Conservation (phyloP, 495 filamentous ascomycete species). For the Talaromyces wortmannii region DNA sequence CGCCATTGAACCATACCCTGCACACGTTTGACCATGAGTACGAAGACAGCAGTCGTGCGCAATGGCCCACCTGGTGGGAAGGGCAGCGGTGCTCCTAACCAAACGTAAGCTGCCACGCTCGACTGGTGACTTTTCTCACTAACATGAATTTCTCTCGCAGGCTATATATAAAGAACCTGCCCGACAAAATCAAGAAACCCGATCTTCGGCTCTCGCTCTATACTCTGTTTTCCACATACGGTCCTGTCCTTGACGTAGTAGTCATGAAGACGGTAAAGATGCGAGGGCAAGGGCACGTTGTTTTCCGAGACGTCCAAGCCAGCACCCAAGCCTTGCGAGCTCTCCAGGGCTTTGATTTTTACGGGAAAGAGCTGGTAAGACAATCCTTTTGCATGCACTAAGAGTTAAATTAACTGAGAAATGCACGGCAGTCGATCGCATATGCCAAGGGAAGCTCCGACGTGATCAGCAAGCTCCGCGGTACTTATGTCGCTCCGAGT, state of each 20-base stretch:
- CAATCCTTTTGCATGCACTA: neutral
- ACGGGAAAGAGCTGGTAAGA: conserved; percentile 76
- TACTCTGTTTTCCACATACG: conserved; percentile 89
- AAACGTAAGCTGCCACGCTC: conserved; percentile 53
- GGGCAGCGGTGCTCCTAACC: conserved; percentile 49
- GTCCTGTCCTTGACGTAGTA: conserved; percentile 89
- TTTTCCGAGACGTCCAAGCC: conserved; percentile 78
- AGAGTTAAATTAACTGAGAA: neutral
- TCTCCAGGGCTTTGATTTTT: conserved; percentile 79
- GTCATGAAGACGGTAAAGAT: conserved; percentile 81
- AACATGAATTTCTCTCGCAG: conserved; percentile 34
- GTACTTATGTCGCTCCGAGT: conserved; percentile 68
- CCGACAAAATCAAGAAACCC: conserved; percentile 76
- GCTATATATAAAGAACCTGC: conserved; percentile 81
- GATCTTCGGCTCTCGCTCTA: conserved; percentile 82
- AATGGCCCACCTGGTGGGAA: conserved; percentile 30
- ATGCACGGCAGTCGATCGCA: conserved; percentile 59
- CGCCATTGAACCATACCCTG: neutral
- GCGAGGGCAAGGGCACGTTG: conserved; percentile 92
- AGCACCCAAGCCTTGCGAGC: conserved; percentile 87
- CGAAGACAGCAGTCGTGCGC: conserved; percentile 27
- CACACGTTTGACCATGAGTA: conserved; percentile 22
- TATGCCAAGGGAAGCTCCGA: conserved; percentile 86
- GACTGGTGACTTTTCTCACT: conserved; percentile 4
- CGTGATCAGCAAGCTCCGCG: conserved; percentile 81